Percentiles rank a stretch among this genome's conserved stretches.
Conservation (phyloP, 1,284 basidiomycete species). For the Trichosporon ovoides region DNA sequence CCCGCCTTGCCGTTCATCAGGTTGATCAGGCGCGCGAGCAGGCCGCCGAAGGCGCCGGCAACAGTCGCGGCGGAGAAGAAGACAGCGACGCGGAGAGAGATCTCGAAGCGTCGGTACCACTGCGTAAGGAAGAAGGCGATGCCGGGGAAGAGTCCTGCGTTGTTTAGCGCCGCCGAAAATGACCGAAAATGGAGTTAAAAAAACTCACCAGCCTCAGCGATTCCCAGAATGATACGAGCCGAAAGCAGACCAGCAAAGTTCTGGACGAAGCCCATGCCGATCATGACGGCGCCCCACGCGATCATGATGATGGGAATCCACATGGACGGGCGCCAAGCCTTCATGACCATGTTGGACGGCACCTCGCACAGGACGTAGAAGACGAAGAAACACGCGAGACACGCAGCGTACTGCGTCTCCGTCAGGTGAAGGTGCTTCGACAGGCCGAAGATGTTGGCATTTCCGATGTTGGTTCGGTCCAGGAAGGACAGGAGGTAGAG, state of each 20-base stretch:
- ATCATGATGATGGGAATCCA: constrained; percentile 36
- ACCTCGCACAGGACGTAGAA: constrained; percentile 66
- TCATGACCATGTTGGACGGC: constrained; percentile 59
- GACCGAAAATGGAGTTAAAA: too few relatives aligned
- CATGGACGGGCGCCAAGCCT: constrained; percentile 25
- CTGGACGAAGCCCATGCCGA: constrained; percentile 44
- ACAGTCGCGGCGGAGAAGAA: constrained; percentile 46
- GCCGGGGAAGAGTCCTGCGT: constrained; percentile 39
- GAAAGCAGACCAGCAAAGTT: constrained; percentile 41
- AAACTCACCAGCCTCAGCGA: constrained; percentile 33
- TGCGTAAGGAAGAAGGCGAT: constrained; percentile 34
- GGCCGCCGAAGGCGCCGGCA: constrained; percentile 46
- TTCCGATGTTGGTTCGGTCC: constrained; percentile 70
- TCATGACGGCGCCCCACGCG: constrained; percentile 47
- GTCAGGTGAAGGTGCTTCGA: constrained; percentile 27
- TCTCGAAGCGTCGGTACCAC: constrained; percentile 43
- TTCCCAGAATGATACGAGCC: constrained; percentile 33
- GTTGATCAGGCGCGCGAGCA: constrained; percentile 44
- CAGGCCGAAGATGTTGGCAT: constrained; percentile 42
- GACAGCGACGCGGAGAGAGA: constrained; percentile 35
- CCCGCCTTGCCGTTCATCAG: constrained; percentile 46
- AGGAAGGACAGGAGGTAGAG: constrained; percentile 64
- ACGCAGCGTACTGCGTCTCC: constrained; percentile 24
- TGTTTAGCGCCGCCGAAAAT: too few relatives aligned
- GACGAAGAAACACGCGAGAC: constrained; percentile 54